Conservation (phyloP, 225 moss, liverwort and hornwort genomes). For the Straminergon stramineum region DNA sequence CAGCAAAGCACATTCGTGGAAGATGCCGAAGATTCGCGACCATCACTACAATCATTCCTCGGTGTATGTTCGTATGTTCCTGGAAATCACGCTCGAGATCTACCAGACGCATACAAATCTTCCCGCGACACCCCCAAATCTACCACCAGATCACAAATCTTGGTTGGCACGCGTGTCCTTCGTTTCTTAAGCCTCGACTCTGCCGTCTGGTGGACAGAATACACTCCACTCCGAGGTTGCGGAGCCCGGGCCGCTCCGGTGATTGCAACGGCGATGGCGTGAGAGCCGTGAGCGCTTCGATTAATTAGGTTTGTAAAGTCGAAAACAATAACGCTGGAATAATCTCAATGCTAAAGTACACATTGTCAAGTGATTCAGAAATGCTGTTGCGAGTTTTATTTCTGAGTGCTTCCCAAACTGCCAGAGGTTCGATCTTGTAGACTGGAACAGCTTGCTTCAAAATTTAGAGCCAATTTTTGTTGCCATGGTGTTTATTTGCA, state of each 20-base stretch:
- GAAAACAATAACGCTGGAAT: not conserved
- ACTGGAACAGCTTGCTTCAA: not conserved
- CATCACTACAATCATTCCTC: not conserved
- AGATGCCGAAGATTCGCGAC: not conserved
- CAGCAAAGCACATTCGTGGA: not conserved
- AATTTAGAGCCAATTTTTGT: not conserved
- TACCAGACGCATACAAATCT: not conserved
- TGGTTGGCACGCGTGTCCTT: not conserved
- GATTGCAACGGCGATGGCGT: slow-evolving; percentile 1
- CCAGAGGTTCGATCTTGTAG: not conserved
- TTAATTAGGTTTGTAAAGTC: not conserved
- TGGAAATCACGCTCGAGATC: not conserved
- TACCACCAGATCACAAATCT: not conserved
- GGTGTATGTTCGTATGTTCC: not conserved
- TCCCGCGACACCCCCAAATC: not conserved
- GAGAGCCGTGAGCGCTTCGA: not conserved
- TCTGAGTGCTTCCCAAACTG: not conserved
- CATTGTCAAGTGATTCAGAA: not conserved
- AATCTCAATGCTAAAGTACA: not conserved
- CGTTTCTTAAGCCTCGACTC: not conserved
- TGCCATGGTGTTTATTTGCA: not conserved
- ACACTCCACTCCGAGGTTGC: not conserved
- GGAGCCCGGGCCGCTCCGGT: not conserved
- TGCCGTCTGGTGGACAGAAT: not conserved
- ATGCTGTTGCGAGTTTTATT: not conserved